Evolutionary conservation across 2,329 filamentous ascomycete genomes (phyloP).

Genomic region (Microsporum audouinii): DNA sequence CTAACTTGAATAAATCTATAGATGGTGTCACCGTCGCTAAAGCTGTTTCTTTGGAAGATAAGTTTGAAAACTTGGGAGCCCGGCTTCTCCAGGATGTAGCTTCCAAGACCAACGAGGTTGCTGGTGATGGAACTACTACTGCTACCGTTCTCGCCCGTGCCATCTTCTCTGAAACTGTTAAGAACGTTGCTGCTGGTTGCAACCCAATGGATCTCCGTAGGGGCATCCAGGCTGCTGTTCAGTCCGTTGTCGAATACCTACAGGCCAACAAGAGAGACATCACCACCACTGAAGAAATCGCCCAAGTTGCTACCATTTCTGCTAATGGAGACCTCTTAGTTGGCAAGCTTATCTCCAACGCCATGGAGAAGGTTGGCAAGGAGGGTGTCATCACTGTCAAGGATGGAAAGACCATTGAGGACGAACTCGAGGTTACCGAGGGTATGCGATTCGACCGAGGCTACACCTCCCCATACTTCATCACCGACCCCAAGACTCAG

Average conservation of each 20-base stretch:
- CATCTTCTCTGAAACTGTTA: constrained; percentile 99
- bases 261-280: constrained; percentile 96
- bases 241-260: constrained; percentile 86
- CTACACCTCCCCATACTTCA: constrained; percentile 98
- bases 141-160: constrained; percentile 92
- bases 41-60: constrained; percentile 89
- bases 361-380: constrained; percentile 99
- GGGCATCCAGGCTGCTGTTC: constrained; percentile 92
- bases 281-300: constrained; percentile 92
- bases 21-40: constrained; percentile 83
- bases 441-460: constrained; percentile 99
- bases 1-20: constrained; percentile 25
- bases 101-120: constrained; percentile 97
- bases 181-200: constrained; percentile 98
- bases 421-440: constrained; percentile 98
- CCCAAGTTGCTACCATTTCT: constrained; percentile 95
- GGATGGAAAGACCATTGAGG: constrained; percentile 96
- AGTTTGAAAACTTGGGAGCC: constrained; percentile 98
- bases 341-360: constrained; percentile 88
- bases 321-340: constrained; percentile 96
- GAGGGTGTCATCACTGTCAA: constrained; percentile 99
- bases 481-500: constrained; percentile 95
- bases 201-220: constrained; percentile 98
- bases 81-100: constrained; percentile 95
- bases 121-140: constrained; percentile 96